Evolutionary conservation across 352 stramenopile species (phyloP).

Genomic region (Phytophthora cryptogea): DNA sequence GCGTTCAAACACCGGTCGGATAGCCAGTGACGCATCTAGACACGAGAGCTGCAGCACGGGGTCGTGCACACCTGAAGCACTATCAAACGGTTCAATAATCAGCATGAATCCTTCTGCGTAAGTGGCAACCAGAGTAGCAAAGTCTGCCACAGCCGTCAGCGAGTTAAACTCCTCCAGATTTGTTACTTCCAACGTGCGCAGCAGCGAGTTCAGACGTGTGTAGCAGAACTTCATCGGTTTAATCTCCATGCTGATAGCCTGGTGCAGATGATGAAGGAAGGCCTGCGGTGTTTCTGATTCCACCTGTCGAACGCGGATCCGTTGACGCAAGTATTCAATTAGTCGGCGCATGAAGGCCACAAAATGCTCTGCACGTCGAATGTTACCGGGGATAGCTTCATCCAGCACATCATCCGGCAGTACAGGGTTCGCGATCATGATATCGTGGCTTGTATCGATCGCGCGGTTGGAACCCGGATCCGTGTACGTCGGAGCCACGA

Average conservation of each 20-base stretch:
- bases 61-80: conserved; percentile 70
- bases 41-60: conserved; percentile 94
- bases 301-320: conserved; percentile 88
- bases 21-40: conserved; percentile 97
- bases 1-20: conserved; percentile 98
- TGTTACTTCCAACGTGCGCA: conserved; percentile 96
- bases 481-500: conserved; percentile 59
- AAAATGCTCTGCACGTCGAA: conserved; percentile 98
- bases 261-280: conserved; percentile 95
- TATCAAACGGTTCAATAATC: conserved; percentile 96
- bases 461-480: conserved; percentile 41
- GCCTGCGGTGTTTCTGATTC: conserved; percentile 96
- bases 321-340: conserved; percentile 92
- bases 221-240: conserved; percentile 99
- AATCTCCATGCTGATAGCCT: conserved; percentile 94
- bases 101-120: conserved; percentile 98
- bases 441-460: conserved; percentile 64
- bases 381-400: conserved; percentile 98
- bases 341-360: conserved; percentile 97
- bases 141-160: conserved; percentile 96
- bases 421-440: conserved; percentile 80
- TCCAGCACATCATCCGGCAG: conserved; percentile 94
- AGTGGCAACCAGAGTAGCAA: conserved; percentile 96
- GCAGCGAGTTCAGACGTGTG: conserved; percentile 95
- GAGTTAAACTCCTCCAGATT: conserved; percentile 97